Percentiles rank a stretch among this genome's conserved stretches.
Evolutionary conservation across 192 early-diverging fungal species (phyloP).

Genomic region (Funneliformis mosseae): DNA sequence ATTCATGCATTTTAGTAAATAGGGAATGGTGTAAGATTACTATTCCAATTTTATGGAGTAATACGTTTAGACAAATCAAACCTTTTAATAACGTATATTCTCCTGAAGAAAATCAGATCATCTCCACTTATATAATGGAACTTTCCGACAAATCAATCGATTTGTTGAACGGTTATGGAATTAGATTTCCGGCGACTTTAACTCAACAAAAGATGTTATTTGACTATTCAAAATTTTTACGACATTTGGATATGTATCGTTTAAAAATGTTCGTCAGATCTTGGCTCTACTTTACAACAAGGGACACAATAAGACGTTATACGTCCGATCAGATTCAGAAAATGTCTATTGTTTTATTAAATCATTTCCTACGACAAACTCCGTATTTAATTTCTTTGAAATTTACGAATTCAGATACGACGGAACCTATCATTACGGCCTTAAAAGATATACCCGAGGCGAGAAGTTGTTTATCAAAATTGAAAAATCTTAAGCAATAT

Average conservation of each 20-base stretch:
- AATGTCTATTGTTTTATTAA: not conserved
- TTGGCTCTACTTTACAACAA: not conserved
- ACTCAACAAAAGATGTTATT: not conserved
- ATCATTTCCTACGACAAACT: not conserved
- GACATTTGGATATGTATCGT: not conserved
- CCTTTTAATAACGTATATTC: not conserved
- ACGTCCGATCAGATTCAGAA: not conserved
- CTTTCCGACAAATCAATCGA: not conserved
- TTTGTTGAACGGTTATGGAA: not conserved
- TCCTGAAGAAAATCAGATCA: not conserved
- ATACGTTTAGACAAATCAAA: not conserved
- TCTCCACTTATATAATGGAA: not conserved
- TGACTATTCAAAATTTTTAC: not conserved
- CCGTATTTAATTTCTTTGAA: not conserved
- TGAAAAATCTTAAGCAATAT: not conserved
- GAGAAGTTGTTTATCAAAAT: not conserved
- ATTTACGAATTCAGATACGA: not conserved
- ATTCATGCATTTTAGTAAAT: slow-evolving; percentile 14
- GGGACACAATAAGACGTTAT: not conserved
- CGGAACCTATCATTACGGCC: not conserved
- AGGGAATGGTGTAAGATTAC: not conserved
- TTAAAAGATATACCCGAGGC: not conserved
- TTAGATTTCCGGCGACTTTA: not conserved
- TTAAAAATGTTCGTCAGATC: not conserved
- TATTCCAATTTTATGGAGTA: not conserved